Base-by-base conservation (phyloP, 2,329 filamentous ascomycete genomes). In the Penicillium vulpinum region DNA sequence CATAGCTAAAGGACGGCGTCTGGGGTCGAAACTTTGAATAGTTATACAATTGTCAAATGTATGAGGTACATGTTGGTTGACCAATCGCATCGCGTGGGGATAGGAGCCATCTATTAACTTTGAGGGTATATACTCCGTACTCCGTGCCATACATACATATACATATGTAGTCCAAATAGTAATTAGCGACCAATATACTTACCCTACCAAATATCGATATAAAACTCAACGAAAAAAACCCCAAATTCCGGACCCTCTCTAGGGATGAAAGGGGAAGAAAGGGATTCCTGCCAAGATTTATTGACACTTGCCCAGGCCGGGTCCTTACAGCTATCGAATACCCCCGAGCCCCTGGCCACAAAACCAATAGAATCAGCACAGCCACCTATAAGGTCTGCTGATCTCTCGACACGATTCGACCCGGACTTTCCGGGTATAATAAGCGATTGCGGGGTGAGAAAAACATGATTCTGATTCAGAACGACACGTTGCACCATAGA, bases 1-100 rank as follows among this genome's bases (percentile, higher is more conserved):
- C 24, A 64, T 71, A 43, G 67, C 72, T 22, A 73, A 70, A 52
- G 64, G 68, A 21, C 67, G 72, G 33, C 59, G 62, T 44, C 39
- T 47, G 16, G 55, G 41, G 6, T 11, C 68, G 7, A 74, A 70
- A 47, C 64, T 75, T 41, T 75, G 65, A 60, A 21, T 6, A 18
- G n/a, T n/a, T 50, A 21, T 18, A 22, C 6, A 35, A 29, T 29
- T n/a, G n/a, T n/a, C n/a, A n/a, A n/a, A n/a, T 9, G 15, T 21
- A 41, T 15, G n/a, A 35, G 38, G 28, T 41, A n/a, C 16, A 15
- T 38, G 16, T 31, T 15, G 16, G 40, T 31, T 24, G 21, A 24
- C 18, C 31, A 39, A 40, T 48, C 5, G 2, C 31, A 38, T 22
- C 18, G 22, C 7, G 38, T 18, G 18, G 16, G 21, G 29, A 43